Percentiles rank a stretch among this genome's conserved stretches.
phyloP scores from a whole-genome alignment of 768 basidiomycete genomes.

The Chlorophyllum brunneum region DNA sequence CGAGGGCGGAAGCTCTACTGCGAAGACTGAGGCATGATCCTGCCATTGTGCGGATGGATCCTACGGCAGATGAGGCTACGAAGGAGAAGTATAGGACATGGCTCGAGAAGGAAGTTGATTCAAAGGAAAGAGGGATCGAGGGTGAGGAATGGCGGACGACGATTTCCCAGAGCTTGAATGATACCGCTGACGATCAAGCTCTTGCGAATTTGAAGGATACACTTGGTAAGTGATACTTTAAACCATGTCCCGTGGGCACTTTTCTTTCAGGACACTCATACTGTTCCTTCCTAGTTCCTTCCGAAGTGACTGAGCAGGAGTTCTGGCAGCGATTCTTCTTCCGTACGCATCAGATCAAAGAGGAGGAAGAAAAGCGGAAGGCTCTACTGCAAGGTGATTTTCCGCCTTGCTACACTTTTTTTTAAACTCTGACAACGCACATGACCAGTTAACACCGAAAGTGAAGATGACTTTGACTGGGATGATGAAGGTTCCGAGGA shows the following conservation, averaged over 20 bases:
- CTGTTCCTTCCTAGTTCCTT: slow-evolving; percentile 52
- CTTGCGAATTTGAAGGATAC: slow-evolving; percentile 50
- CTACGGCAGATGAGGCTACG: slow-evolving; percentile 55
- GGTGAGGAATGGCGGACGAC: slow-evolving; percentile 54
- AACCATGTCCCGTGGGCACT: not conserved
- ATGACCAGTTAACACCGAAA: slow-evolving; percentile 51
- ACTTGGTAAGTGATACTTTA: slow-evolving; percentile 47
- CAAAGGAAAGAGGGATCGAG: slow-evolving; percentile 52
- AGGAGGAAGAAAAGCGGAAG: slow-evolving; percentile 77
- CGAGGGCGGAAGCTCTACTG: slow-evolving; percentile 74
- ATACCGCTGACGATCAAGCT: slow-evolving; percentile 46
- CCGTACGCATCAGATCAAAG: slow-evolving; percentile 74
- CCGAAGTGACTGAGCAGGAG: slow-evolving; percentile 51
- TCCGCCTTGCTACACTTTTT: slow-evolving; percentile 14
- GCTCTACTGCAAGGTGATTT: slow-evolving; percentile 76
- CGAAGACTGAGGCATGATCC: slow-evolving; percentile 72
- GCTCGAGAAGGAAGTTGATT: slow-evolving; percentile 47
- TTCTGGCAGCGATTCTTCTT: slow-evolving; percentile 95
- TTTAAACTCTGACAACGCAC: not conserved
- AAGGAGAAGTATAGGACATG: slow-evolving; percentile 56
- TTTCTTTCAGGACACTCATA: slow-evolving; percentile 2
- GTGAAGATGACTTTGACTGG: slow-evolving; percentile 90
- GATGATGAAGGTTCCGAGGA: slow-evolving; percentile 94
- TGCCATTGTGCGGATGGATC: slow-evolving; percentile 72
- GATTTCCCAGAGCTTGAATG: slow-evolving; percentile 45